These are phyloP conservation scores for Purpureocillium lavendulum DNA, from an alignment of 2,329 filamentous ascomycete species.

Conservation along the genomic window DNA sequence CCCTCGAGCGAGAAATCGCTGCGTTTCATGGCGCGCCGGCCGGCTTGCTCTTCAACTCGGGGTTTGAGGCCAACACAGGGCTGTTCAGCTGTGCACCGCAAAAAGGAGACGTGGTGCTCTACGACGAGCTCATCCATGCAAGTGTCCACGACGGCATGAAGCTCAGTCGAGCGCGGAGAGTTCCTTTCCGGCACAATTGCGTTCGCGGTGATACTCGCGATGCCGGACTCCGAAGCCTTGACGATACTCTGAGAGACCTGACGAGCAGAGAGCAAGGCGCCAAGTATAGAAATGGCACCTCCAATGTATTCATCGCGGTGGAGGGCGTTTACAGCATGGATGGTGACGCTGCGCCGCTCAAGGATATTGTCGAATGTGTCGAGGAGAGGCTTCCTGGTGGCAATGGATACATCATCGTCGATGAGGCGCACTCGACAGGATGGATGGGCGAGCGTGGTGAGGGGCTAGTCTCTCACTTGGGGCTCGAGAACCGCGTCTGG, in stretches of 20 bases:
- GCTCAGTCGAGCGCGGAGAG: constrained; percentile 43
- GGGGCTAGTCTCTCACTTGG: constrained; percentile 49
- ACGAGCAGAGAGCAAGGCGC: constrained; percentile 22
- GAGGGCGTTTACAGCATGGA: constrained; percentile 80
- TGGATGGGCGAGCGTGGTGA: constrained; percentile 46
- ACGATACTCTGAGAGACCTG: constrained; percentile 19
- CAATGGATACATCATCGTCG: constrained; percentile 57
- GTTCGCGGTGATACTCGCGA: constrained; percentile 15
- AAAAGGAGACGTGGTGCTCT: constrained; percentile 53
- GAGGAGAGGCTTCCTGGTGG: constrained; percentile 44
- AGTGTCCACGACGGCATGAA: constrained; percentile 73
- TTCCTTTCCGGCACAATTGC: constrained; percentile 51
- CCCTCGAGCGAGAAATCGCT: constrained; percentile 37
- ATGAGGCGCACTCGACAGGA: constrained; percentile 61
- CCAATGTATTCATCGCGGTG: constrained; percentile 58
- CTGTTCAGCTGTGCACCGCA: constrained; percentile 54
- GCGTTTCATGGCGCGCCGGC: constrained; percentile 35
- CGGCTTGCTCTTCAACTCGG: constrained; percentile 47
- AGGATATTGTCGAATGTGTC: constrained; percentile 49
- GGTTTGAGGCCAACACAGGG: constrained; percentile 58
- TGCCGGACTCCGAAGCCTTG: constrained; percentile 11
- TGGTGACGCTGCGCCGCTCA: constrained; percentile 60
- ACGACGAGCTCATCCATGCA: constrained; percentile 71
- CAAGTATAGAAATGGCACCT: constrained; percentile 23
- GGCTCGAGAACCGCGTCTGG: constrained; percentile 46